Conservation (phyloP, 805 yeast species). For the Pichia pseudocactophila region DNA sequence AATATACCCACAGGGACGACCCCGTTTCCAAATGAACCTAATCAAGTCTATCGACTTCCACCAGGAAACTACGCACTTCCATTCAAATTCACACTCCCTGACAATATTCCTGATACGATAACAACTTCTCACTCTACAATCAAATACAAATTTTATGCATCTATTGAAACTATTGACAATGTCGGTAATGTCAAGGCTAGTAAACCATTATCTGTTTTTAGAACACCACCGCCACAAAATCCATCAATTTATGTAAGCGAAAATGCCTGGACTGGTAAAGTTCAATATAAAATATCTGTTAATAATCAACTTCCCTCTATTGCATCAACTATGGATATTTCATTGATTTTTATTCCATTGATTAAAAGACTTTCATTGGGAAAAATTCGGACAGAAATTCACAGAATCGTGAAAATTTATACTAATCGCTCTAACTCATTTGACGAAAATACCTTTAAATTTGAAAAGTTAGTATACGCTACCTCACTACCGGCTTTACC, state of each 20-base stretch:
- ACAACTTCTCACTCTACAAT: constrained; percentile 41
- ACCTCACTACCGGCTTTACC: constrained; percentile 30
- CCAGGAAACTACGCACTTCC: constrained; percentile 47
- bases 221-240: constrained; percentile 36
- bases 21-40: constrained; percentile 26
- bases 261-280: constrained; percentile 45
- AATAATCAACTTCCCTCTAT: constrained; percentile 33
- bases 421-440: constrained; percentile 15
- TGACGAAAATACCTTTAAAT: constrained; percentile 18
- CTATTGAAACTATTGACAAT: constrained; percentile 3
- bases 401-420: constrained; percentile 24
- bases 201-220: constrained; percentile 35
- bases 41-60: constrained; percentile 31
- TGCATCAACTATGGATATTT: constrained; percentile 30
- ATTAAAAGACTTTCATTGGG: constrained; percentile 36
- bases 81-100: constrained; percentile 35
- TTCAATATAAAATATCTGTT: constrained; percentile 36
- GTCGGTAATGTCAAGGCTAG: constrained; percentile 14
- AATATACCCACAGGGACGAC: constrained; percentile 20
- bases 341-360: constrained; percentile 37
- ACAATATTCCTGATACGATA: constrained; percentile 40
- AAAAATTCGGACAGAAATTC: constrained; percentile 26
- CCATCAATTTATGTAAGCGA: constrained; percentile 34
- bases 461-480: constrained; percentile 25
- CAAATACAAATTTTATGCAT: constrained; percentile 18